These are phyloP conservation scores for Poa pratensis DNA, from an alignment of 176 grass and related monocot species.

Conservation along the genomic window DNA sequence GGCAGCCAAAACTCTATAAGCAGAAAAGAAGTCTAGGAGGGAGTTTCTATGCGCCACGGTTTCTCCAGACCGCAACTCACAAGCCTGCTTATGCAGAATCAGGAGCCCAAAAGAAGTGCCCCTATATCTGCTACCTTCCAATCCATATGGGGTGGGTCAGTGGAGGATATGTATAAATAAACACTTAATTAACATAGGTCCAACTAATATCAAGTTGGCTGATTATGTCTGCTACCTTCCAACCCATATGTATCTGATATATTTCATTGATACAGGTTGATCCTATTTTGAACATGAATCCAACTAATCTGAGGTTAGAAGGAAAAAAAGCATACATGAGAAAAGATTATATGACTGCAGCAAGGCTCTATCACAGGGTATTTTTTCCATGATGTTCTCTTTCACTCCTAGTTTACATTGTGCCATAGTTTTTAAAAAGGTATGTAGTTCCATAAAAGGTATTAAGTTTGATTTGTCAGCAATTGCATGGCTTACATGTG, in stretches of 20 bases:
- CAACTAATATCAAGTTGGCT: no score
- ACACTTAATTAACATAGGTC: no score
- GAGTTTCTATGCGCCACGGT: no score
- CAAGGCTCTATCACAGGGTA: slow-evolving; percentile 41
- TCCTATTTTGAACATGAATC: background rate
- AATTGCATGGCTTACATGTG: background rate
- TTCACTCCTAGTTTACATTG: slow-evolving; percentile 11
- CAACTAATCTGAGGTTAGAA: slow-evolving; percentile 41
- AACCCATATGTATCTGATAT: slow-evolving; percentile 6
- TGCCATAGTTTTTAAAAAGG: background rate
- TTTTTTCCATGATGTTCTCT: slow-evolving; percentile 1
- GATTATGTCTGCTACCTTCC: slow-evolving; percentile 2
- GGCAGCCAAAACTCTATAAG: no score
- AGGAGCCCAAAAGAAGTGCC: no score
- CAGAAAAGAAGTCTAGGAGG: no score
- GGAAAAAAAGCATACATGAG: slow-evolving; percentile 39
- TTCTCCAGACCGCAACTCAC: no score
- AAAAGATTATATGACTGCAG: slow-evolving; percentile 46
- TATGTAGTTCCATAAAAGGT: background rate
- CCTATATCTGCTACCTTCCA: no score
- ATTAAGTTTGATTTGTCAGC: background rate
- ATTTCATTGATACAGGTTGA: slow-evolving; percentile 37
- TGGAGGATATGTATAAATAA: no score
- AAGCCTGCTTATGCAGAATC: no score
- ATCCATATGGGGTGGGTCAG: no score